Evolutionary conservation across 495 filamentous ascomycete species (phyloP), one percentile per base, ranked within the genome.

Genomic region (Neurospora sp.): DNA sequence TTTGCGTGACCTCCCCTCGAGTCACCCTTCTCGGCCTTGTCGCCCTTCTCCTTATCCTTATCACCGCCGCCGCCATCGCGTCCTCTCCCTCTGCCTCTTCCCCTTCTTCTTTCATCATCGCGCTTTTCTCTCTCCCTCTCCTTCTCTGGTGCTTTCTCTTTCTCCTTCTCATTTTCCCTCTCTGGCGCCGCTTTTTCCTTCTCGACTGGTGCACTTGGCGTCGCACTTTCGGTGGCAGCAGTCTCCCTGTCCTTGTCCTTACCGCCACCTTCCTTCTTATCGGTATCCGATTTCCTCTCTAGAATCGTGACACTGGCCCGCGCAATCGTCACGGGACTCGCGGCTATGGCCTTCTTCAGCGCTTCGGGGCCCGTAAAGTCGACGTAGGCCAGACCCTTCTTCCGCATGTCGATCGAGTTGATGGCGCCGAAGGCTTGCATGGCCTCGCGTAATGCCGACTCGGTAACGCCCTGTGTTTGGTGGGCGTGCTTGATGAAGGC

Each of bases 401-500:
- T 90, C 81, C 92, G 92, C 61, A 98, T 95, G 76, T 97, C 94
- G 3, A 96, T 92, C 73, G 88, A 91, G 4, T 86, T 86, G 40
- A 97, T 87, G 8, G 87, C 75, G 20, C 94, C 94, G 73, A 91
- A 95, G 2, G 81, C 78, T 42, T 88, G 81, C 77, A 98, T 89
- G 9, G 92, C 89, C 73, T 89, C 85, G 73, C 90, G 88, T 5
- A 98, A 86, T 0, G 93, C 80, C 0, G 89, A 82, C 75, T 97
- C 94, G 0, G 93, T 97, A 46, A 98, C 91, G 20, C 94, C 94
- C 79, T 97, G 94, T 1, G 93, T 94, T 22, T 93, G 89, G 79
- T 96, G 96, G 71, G 94, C 94, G 76, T 97, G 94, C 78, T 97
- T 97, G 76, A 97, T 85, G 78, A 97, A 98, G n/a, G 93, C 94